Conservation (phyloP, 148 eudicot species). For the Mesembryanthemum crystallinum region DNA sequence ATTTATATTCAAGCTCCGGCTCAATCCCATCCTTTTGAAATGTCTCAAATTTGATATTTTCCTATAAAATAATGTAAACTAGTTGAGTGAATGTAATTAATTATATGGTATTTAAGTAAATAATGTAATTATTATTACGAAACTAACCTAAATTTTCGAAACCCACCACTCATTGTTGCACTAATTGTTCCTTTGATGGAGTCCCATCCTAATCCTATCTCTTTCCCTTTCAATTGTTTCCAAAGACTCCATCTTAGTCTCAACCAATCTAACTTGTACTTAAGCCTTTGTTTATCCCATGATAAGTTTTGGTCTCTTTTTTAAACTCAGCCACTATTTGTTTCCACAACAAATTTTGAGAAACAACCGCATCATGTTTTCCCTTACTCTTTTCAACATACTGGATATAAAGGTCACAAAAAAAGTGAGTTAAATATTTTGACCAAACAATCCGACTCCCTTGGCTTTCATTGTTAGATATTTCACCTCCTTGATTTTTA, state of each 20-base stretch:
- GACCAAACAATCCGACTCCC: background rate
- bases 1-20: background rate
- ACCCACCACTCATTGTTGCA: conserved; percentile 12
- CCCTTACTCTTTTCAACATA: background rate
- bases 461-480: background rate
- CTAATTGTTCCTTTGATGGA: background rate
- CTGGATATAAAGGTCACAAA: background rate
- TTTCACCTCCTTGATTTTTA: background rate
- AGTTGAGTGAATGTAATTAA: too few relatives aligned
- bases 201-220: conserved; percentile 11
- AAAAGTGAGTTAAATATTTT: background rate
- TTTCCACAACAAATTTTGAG: background rate
- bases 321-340: background rate
- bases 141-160: conserved; percentile 13
- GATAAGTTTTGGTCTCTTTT: background rate
- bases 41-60: conserved; percentile 1
- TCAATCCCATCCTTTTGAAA: conserved; percentile 2
- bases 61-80: background rate
- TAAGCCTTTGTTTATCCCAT: background rate
- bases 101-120: too few relatives aligned
- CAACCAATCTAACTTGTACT: conserved; percentile 1
- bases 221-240: conserved; percentile 1
- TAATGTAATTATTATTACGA: too few relatives aligned
- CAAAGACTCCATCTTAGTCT: background rate
- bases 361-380: background rate